Base-by-base conservation (phyloP, 1,284 basidiomycete genomes). In the Mycosarcoma maydis region DNA sequence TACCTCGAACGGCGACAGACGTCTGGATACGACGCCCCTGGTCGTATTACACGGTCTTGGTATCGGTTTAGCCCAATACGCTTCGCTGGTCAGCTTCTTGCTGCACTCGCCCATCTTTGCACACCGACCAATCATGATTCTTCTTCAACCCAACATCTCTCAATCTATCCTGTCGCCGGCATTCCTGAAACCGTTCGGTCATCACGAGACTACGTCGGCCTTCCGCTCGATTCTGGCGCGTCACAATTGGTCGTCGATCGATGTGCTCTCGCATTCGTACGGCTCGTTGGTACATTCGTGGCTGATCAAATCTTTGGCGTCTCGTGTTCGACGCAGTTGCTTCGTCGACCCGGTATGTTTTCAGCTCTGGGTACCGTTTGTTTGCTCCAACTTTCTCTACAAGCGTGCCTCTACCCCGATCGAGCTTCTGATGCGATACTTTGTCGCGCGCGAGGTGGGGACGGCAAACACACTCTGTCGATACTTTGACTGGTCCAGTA, bases 291-390 rank as follows among this genome's bases (percentile, higher is more conserved):
- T 75, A 1, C 72, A 75, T 22, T 56, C 73, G 26, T 80, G 76
- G 74, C 59, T 81, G 11, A 51, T 81, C 49, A 80, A 80, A 46
- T 67, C 64, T 14, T 39, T 77, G 17, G 55, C 64, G 8, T 16
- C 45, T 3, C 26, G 47, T 30, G 29, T 81, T 3, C 48, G 56
- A n/a, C 53, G 79, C 9, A 52, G 41, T n/a, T 70, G 77, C 48
- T 72, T 80, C 32, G 75, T 80, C 34, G 79, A 80, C 41, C 79
- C 79, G 2, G 76, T 80, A 6, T 76, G 75, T 42, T 73, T 80
- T 39, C 67, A 76, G 44, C 64, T 80, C 8, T 80, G 76, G 76
- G 66, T 73, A 11, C 76, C 76, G 2, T 64, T 72, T 24, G 60
- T 80, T 6, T 76, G 72, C 49, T 47, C 55, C 36, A 78, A 78